Evolutionary conservation across 2,329 filamentous ascomycete genomes (phyloP), one percentile per base, ranked within the genome.

Genomic region (Lachnellula suecica): DNA sequence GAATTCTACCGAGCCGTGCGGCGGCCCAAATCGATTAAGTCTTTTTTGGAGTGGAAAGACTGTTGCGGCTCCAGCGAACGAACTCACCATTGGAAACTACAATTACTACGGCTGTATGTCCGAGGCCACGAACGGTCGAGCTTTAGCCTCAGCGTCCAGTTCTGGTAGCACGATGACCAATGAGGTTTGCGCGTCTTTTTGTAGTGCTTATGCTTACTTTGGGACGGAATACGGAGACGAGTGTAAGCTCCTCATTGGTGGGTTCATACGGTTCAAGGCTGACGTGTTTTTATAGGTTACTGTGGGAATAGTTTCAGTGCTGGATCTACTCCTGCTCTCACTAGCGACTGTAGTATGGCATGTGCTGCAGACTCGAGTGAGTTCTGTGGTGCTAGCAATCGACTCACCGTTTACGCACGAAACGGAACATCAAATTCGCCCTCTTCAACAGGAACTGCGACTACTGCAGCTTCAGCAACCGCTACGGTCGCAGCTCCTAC

Each of bases 21-120:
- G 71, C 24, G 70, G 60, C 4, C 55, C 59, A 23, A 62, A 60
- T 52, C 54, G 66, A 47, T 20, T 70, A 34, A 65, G 56, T 47
- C 44, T 64, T 15, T 65, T 64, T 52, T 64, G 62, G 60, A 66
- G 57, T 41, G 64, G 63, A 22, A 51, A 53, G 20, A 44, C 48
- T n/a, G 54, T 47, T 40, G 25, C 43, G 8, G 29, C 63, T 73
- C 74, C 50, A 69, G 72, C 52, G 75, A 58, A 57, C 52, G 72
- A 72, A 42, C 60, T 67, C 7, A 66, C 63, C 0, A 63, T 81
- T 4, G 74, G 74, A 7, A 71, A 71, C 10, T 80, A 79, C 54
- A 65, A 54, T 11, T 67, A 76, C 46, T 67, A 74, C n/a, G 72
- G 72, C 47, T 81, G 78, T 64, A 74, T 73, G 66, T 75, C 71